Percentiles rank a stretch among this genome's conserved stretches.
Evolutionary conservation across 1,284 basidiomycete species (phyloP).

Genomic region (Hypsizygus ulmarius): DNA sequence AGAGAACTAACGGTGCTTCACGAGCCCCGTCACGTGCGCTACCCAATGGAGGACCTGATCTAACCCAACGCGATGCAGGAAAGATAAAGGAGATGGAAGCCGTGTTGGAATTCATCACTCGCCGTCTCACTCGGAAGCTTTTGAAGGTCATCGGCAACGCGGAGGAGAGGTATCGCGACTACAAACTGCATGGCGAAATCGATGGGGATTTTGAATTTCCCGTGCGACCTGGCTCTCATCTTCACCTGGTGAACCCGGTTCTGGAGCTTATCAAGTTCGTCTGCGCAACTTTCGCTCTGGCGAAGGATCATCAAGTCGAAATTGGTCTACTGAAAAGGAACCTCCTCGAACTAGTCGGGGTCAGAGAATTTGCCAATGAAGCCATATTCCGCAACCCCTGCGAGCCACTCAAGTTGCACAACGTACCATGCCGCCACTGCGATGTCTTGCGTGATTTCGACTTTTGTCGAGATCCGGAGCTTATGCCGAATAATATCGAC

Average conservation of each 20-base stretch:
- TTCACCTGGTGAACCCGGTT: constrained; percentile 72
- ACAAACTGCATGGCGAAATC: constrained; percentile 56
- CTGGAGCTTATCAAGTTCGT: constrained; percentile 91
- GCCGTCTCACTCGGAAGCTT: constrained; percentile 80
- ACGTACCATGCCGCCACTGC: constrained; percentile 90
- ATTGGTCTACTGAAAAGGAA: constrained; percentile 88
- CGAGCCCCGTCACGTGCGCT: constrained; percentile 77
- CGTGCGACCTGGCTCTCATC: constrained; percentile 81
- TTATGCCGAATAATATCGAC: constrained; percentile 60
- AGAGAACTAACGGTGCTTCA: constrained; percentile 53
- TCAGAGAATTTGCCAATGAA: constrained; percentile 85
- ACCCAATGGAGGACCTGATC: constrained; percentile 63
- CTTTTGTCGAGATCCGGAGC: constrained; percentile 90
- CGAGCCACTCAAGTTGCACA: constrained; percentile 83
- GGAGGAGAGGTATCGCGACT: constrained; percentile 63
- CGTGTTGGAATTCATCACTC: constrained; percentile 73
- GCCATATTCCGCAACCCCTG: constrained; percentile 92
- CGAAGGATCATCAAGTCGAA: constrained; percentile 80
- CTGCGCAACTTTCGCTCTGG: constrained; percentile 80
- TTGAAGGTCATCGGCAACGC: constrained; percentile 72
- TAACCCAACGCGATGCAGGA: constrained; percentile 62
- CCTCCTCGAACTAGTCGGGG: constrained; percentile 84
- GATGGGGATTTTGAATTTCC: constrained; percentile 78
- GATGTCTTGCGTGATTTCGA: constrained; percentile 91
- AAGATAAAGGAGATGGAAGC: constrained; percentile 72